A percentile compares a stretch with the other conserved stretches of the same genome.
phyloP scores from a whole-genome alignment of 2,329 filamentous ascomycete species.

The Fusarium sp. region DNA sequence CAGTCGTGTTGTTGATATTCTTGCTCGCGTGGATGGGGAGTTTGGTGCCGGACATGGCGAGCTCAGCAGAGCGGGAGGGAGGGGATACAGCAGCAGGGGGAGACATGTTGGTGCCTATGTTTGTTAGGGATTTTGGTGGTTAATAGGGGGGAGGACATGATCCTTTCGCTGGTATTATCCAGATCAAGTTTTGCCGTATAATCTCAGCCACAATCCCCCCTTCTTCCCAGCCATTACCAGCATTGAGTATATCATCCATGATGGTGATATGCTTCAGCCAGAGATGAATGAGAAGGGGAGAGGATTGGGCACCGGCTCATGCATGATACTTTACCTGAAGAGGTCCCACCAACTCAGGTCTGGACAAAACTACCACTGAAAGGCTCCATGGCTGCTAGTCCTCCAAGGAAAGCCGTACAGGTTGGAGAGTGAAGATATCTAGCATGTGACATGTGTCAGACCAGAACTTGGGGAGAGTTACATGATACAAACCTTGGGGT shows the following conservation, averaged over 20 bases:
- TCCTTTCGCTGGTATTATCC: slow-evolving; percentile 99
- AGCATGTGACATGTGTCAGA: slow-evolving; percentile 44
- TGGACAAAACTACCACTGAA: slow-evolving; percentile 56
- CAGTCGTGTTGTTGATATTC: slow-evolving; percentile 51
- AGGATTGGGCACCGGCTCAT: slow-evolving; percentile 71
- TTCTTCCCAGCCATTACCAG: slow-evolving; percentile 1
- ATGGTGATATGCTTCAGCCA: not conserved
- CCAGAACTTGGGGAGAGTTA: not conserved
- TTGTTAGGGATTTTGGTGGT: slow-evolving; percentile 50
- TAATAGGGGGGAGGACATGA: slow-evolving; percentile 79
- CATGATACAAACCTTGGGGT: slow-evolving; percentile 41
- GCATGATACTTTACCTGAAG: slow-evolving; percentile 64
- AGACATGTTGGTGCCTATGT: slow-evolving; percentile 62
- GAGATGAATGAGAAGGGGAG: slow-evolving; percentile 19
- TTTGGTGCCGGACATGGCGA: slow-evolving; percentile 52
- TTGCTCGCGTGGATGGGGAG: slow-evolving; percentile 40
- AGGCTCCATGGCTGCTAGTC: slow-evolving; percentile 51
- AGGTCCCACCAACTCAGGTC: slow-evolving; percentile 52
- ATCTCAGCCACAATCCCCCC: slow-evolving; percentile 72
- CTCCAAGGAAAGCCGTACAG: slow-evolving; percentile 46
- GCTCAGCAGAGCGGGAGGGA: slow-evolving; percentile 62
- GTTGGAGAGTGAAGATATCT: slow-evolving; percentile 40
- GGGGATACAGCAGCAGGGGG: slow-evolving; percentile 78
- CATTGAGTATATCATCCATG: not conserved
- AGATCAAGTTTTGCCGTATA: slow-evolving; percentile 98